Evolutionary conservation across 768 basidiomycete genomes (phyloP), one percentile per base, ranked within the genome.

Genomic region (Pulveroboletus sp.): DNA sequence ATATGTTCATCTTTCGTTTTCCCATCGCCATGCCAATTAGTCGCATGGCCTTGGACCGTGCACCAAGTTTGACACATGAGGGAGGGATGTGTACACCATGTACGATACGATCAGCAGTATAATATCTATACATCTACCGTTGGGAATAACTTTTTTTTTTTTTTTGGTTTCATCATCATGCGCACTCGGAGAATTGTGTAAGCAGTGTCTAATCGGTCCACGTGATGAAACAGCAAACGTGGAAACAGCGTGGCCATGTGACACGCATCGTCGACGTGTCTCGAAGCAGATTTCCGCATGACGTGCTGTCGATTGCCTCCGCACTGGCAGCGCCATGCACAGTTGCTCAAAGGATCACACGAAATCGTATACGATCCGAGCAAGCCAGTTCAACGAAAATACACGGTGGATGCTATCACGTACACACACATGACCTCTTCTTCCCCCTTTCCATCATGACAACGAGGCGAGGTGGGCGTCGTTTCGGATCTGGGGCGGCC

Each of bases 21-120:
- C 50, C 45, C 49, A 32, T 39, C 48, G 54, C 43, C 51, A 49
- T 51, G 53, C 46, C 40, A 33, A 45, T 43, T 56, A 50, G 31
- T 56, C 35, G 54, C 62, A 61, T 60, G 50, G 21, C 21, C 21
- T 21, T 55, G 56, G 51, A 54, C 51, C 21, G 6, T 46, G 42
- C 47, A 47, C 43, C 32, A 50, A 38, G 55, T 41, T 57, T 48
- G 43, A 43, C 40, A 39, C 36, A 58, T 28, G 26, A 49, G 49
- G 57, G 46, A 57, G 21, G 4, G 48, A 51, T 26, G 36, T 63
- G 62, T 65, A 65, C 51, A 46, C 43, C 50, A 49, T 65, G 62
- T 63, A 63, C 50, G 60, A 65, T 64, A 62, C 53, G 53, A 51
- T 11, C 26, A 54, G 49, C 45, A 51, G 54, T 57, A 62, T 62